Evolutionary conservation across 2,329 filamentous ascomycete genomes (phyloP).

Genomic region (Claviceps fusiformis): DNA sequence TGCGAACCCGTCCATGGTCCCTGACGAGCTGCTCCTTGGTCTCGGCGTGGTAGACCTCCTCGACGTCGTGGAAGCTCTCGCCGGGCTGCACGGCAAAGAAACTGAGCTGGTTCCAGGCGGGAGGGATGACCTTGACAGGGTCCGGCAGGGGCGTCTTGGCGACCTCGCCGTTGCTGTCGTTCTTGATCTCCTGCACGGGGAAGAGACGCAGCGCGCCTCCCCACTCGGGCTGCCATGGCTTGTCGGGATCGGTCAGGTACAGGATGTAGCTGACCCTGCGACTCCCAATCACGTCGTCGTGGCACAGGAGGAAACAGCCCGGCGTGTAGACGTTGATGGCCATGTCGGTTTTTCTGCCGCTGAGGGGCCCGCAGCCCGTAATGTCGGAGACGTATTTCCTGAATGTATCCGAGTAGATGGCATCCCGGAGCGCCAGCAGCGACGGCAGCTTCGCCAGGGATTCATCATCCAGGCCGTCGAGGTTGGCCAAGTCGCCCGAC

Average conservation of each 20-base stretch:
- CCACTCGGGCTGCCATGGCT: constrained; percentile 81
- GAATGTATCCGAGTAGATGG: constrained; percentile 82
- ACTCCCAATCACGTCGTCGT: constrained; percentile 98
- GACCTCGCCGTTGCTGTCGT: constrained; percentile 52
- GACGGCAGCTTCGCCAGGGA: constrained; percentile 79
- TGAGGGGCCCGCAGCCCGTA: constrained; percentile 74
- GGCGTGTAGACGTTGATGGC: constrained; percentile 98
- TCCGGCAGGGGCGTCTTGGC: constrained; percentile 73
- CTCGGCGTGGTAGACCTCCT: constrained; percentile 77
- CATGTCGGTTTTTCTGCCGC: constrained; percentile 94
- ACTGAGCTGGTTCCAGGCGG: constrained; percentile 91
- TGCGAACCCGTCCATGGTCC: constrained; percentile 68
- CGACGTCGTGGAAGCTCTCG: constrained; percentile 98
- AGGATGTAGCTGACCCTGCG: constrained; percentile 92
- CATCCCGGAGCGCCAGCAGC: constrained; percentile 82
- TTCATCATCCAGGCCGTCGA: constrained; percentile 81
- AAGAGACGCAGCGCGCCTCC: constrained; percentile 84
- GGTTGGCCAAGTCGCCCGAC: constrained; percentile 90
- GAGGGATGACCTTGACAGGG: constrained; percentile 70
- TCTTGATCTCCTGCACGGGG: constrained; percentile 49
- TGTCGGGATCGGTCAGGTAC: constrained; percentile 86
- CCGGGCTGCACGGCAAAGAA: constrained; percentile 98
- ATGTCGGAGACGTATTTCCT: constrained; percentile 78
- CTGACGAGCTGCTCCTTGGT: constrained; percentile 45
- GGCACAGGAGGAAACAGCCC: constrained; percentile 87